Evolutionary conservation across 495 filamentous ascomycete species (phyloP), one percentile per base, ranked within the genome.

Genomic region (Ascobolus immersus): DNA sequence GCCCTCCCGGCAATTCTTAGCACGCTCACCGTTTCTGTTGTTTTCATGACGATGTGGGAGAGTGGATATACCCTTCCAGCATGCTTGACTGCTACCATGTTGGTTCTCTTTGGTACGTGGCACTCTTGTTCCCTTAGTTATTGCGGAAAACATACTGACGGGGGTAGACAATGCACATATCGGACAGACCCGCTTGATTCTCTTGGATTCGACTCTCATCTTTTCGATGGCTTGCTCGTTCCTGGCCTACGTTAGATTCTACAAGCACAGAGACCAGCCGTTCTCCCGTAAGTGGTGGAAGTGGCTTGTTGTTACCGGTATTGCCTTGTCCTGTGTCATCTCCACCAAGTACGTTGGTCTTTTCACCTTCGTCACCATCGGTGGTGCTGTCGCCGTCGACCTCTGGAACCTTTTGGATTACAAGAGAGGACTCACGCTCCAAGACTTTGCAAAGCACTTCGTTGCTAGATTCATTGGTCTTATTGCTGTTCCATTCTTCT

Each of bases 201-300:
- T 99, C 34, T 64, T 99, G 39, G 86, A 99, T 54, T 77, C 86
- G 11, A 86, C 81, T 8, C 60, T 99, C 37, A 81, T 99, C 19
- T 66, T 93, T 38, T 75, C 79, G 42, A 92, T 99, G 81, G 81
- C 89, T 4, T 67, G 86, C 49, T 90, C 79, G 52, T 57, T 99
- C 28, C 62, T 93, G 32, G 77, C 65, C 59, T 94, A 99, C 54
- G 69, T 99, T 47, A 78, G 79, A 26, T 99, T 99, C 61, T 93
- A 93, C 61, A 99, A 94, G 64, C 56, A 89, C 39, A 68, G 86
- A 33, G 80, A 93, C 45, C 63, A 74, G 35, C 65, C 86, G 3
- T 96, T 96, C 49, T 64, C 71, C 11, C 69, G 80, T 32, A 94
- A 94, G 51, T 96, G 86, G 86, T 96, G 86, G 86, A 96, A 96